Base-by-base conservation (phyloP, 306 rosid species). In the Corylus americana region DNA sequence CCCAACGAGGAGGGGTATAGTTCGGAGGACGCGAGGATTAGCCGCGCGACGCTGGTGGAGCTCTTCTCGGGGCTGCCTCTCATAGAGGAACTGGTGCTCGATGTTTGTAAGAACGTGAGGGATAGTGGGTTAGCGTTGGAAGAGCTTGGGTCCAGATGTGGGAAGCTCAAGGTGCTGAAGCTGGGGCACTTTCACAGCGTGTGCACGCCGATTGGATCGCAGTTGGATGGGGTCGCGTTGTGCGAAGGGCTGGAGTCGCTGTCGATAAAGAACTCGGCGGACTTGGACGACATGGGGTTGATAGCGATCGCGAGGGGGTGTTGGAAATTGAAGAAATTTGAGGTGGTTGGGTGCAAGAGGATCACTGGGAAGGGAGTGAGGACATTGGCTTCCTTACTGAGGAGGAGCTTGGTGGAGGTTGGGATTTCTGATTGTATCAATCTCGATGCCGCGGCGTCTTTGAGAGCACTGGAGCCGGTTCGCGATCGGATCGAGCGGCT, bases 291-390 rank as follows among this genome's bases (percentile, higher is more conserved):
- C 25, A 95, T 95, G 99, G 91, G 97, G 27, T 81, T 95, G 92
- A 95, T 95, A 27, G 97, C 91, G 87, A 91, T 95, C 50, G 97
- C 86, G 0, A 88, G 96, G 74, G 99, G 99, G 4, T 95, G 98
- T 80, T 84, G 90, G n/a, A 88, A 72, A 73, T 58, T 95, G 74
- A 83, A 75, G 4, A 86, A 79, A 78, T 91, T 94, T 25, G 92
- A 94, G 73, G 80, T 91, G 20, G 82, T 81, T 63, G 98, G 98
- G 16, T 94, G 97, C 70, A 91, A 87, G 82, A 84, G 70, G 39
- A 90, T 92, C 37, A 94, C 98, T 0, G 84, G 82, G 45, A 82
- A 77, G 71, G 98, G 98, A 64, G 70, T 92, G 80, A 78, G 91
- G 89, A 94, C 98, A 31, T 55, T 94, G 91, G 64, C 85, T 79